Conservation (phyloP, 305 asterid genomes). For the Petunia hybrid region DNA sequence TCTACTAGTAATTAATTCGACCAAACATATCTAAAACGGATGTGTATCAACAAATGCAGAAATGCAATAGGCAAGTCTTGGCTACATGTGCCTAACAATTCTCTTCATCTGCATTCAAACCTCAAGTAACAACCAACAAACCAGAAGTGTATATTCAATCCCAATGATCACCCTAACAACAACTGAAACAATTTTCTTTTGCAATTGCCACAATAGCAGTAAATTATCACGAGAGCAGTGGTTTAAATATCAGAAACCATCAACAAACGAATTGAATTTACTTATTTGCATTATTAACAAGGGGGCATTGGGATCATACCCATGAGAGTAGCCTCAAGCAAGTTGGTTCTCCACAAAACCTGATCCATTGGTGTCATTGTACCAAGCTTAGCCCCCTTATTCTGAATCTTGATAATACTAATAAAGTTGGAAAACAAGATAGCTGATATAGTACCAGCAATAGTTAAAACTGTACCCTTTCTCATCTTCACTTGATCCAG, state of each 20-base stretch:
- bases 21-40: neutral
- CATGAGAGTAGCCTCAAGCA: slow-evolving; percentile 97
- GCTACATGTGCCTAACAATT: neutral
- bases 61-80: neutral
- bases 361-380: slow-evolving; percentile 99
- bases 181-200: slow-evolving; percentile 9
- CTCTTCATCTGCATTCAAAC: slow-evolving; percentile 22
- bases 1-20: neutral
- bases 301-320: slow-evolving; percentile 47
- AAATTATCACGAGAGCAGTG: neutral
- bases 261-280: neutral
- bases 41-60: neutral
- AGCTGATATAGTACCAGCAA: slow-evolving; percentile 83
- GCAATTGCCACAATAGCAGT: neutral
- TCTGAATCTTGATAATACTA: slow-evolving; percentile 94
- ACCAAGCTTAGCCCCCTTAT: slow-evolving; percentile 94
- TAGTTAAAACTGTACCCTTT: slow-evolving; percentile 86
- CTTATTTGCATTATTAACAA: neutral
- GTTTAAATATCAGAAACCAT: neutral
- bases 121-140: neutral
- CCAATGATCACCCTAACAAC: neutral
- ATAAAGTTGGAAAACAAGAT: slow-evolving; percentile 73
- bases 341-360: slow-evolving; percentile 96
- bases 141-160: neutral
- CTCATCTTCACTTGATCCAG: slow-evolving; percentile 92